Conservation (phyloP, 371 early-diverging fungal species). For the Mortierella sp. region DNA sequence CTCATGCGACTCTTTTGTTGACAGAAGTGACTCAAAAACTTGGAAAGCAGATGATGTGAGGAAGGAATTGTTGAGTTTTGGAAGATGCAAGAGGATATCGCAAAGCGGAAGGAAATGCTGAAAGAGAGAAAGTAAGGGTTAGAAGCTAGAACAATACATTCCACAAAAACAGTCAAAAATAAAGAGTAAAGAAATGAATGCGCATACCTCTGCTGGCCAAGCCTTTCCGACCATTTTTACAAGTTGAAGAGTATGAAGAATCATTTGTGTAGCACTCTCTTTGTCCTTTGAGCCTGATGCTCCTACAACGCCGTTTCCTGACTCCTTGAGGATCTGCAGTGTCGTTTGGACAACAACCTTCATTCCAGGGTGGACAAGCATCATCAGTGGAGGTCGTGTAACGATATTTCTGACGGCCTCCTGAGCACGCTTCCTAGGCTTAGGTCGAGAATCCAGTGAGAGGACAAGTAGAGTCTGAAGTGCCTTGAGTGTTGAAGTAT, state of each 20-base stretch:
- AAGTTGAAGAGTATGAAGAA: conserved; percentile 80
- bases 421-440: conserved; percentile 90
- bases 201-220: conserved; percentile 75
- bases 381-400: conserved; percentile 78
- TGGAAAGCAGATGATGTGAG: conserved; percentile 87
- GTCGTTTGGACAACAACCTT: conserved; percentile 78
- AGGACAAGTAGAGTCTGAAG: conserved; percentile 80
- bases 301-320: conserved; percentile 71
- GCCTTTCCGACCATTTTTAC: conserved; percentile 77
- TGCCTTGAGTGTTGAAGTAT: conserved; percentile 71
- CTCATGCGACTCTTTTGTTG: conserved; percentile 42
- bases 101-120: conserved; percentile 72
- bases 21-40: conserved; percentile 75
- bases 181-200: conserved; percentile 1
- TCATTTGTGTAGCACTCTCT: conserved; percentile 51
- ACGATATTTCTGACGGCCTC: conserved; percentile 82
- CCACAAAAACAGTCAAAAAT: not conserved
- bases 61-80: conserved; percentile 84
- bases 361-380: conserved; percentile 83
- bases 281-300: conserved; percentile 62
- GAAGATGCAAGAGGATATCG: conserved; percentile 81
- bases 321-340: conserved; percentile 73
- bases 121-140: not conserved
- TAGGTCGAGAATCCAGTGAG: conserved; percentile 86
- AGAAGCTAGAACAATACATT: not conserved